Base-by-base conservation (phyloP, 164 flowering plant genomes). In the Dillenia turbinata region DNA sequence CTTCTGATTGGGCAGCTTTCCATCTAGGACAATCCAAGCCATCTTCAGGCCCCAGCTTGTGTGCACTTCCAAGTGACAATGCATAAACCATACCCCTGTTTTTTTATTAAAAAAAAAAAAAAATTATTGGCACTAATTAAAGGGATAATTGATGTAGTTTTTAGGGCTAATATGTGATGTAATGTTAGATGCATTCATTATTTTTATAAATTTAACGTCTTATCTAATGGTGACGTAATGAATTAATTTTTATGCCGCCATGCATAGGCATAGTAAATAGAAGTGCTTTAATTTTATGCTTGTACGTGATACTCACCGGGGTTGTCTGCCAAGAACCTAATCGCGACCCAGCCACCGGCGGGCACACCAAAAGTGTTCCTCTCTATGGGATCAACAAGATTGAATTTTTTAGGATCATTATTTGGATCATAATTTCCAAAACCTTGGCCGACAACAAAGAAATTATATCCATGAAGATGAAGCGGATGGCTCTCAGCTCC, bases 81-180 rank as follows among this genome's bases (percentile, higher is more conserved):
- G 72, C 72, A 69, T 69, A 19, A 69, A 69, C 72, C 71, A 68
- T 14, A 68, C 71, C 12, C 71, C 71, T 68, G n/a, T 10, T 49
- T 10, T 49, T n/a, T n/a, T n/a, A n/a, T n/a, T n/a, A n/a, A n/a
- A 22, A 7, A n/a, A 33, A 26, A 26, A 26, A 5, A 33, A 33
- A 33, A 33, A 33, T 33, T 33, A 4, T 33, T 33, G 6, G 40
- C 40, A 33, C 40, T 0, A 33, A 33, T 33, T 33, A 33, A 33
- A 33, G 40, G 40, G 40, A 33, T 33, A 33, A 33, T 33, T 33
- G 6, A 33, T 33, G 7, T 33, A 5, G 40, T 33, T 33, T 6
- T 33, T 33, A 33, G 40, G 6, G 40, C 40, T 5, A 33, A 33
- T 33, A 33, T 33, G 40, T 5, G 40, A 33, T 6, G 40, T 33